Conservation (phyloP, 208 protist genomes). For the Trypanosoma avium region DNA sequence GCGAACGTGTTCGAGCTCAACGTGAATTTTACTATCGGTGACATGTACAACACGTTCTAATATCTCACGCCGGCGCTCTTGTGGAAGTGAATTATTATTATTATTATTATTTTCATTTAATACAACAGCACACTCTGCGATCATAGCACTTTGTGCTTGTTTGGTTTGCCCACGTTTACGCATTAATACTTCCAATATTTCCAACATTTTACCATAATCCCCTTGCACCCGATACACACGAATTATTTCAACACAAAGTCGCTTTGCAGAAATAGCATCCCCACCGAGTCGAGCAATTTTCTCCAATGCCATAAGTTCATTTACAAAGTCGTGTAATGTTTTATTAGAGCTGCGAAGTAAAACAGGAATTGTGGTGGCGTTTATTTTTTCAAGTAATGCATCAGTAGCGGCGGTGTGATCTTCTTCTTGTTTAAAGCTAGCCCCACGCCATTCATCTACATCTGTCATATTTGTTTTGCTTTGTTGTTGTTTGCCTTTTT, state of each 20-base stretch:
- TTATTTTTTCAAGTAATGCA: constrained; percentile 68
- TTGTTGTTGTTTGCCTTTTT: constrained; percentile 6
- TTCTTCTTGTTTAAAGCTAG: constrained; percentile 87
- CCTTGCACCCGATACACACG: constrained; percentile 84
- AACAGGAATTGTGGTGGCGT: constrained; percentile 72
- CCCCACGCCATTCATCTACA: constrained; percentile 84
- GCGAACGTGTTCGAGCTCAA: constrained; percentile 94
- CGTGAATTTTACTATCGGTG: constrained; percentile 96
- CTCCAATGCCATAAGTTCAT: constrained; percentile 86
- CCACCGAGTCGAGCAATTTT: constrained; percentile 89
- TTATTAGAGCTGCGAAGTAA: constrained; percentile 65
- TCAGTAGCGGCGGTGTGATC: constrained; percentile 72
- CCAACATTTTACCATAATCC: constrained; percentile 81
- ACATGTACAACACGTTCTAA: constrained; percentile 90
- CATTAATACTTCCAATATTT: constrained; percentile 87
- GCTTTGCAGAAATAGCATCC: constrained; percentile 71
- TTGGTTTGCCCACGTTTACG: constrained; percentile 95
- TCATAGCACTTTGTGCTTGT: constrained; percentile 91
- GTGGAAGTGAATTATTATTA: constrained; percentile 44
- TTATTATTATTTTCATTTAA: too few relatives aligned
- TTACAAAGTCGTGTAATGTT: constrained; percentile 74
- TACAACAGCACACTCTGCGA: constrained; percentile 75
- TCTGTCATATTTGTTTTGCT: constrained; percentile 30
- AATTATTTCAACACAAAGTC: constrained; percentile 87
- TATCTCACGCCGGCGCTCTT: constrained; percentile 71